Base-by-base conservation (phyloP, 176 grass and related monocot species). In the Leersia perrieri region DNA sequence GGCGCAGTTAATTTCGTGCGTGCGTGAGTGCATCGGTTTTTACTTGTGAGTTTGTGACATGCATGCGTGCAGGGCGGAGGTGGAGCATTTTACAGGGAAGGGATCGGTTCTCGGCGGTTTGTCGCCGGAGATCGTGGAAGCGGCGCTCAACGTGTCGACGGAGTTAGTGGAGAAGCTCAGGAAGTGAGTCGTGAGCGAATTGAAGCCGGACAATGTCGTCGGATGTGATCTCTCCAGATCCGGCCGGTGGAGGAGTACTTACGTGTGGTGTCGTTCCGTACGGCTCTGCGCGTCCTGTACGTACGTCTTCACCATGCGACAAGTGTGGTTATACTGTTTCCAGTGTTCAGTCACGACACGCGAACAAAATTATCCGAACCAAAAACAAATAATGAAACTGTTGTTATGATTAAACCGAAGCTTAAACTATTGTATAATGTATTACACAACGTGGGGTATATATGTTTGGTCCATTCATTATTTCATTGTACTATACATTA, bases 161-260 rank as follows among this genome's bases (percentile, higher is more conserved):
- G 87, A 85, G 18, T 13, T 80, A 27, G 82, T 85, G 18, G 72
- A 89, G 49, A 69, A 62, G 33, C 26, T 80, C 44, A 16, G 61
- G 58, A 23, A 70, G 35, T 49, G 53, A 55, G 1, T n/a, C n/a
- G n/a, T n/a, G n/a, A n/a, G n/a, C n/a, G n/a, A n/a, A n/a, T n/a
- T n/a, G n/a, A n/a, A n/a, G n/a, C n/a, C n/a, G n/a, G n/a, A n/a
- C n/a, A n/a, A n/a, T n/a, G n/a, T n/a, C 51, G 62, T n/a, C 47
- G 47, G 51, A 55, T 55, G 0, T 55, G 20, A 55, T 55, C 5
- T 49, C 14, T 53, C 16, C 35, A 7, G n/a, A n/a, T n/a, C n/a
- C n/a, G n/a, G n/a, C n/a, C 41, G 42, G 47, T 49, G 45, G 20
- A 5, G 3, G 45, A n/a, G n/a, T n/a, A n/a, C n/a, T n/a, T n/a